Evolutionary conservation across 2,329 filamentous ascomycete species (phyloP).

Genomic region (Verticillium zaregamsianum): DNA sequence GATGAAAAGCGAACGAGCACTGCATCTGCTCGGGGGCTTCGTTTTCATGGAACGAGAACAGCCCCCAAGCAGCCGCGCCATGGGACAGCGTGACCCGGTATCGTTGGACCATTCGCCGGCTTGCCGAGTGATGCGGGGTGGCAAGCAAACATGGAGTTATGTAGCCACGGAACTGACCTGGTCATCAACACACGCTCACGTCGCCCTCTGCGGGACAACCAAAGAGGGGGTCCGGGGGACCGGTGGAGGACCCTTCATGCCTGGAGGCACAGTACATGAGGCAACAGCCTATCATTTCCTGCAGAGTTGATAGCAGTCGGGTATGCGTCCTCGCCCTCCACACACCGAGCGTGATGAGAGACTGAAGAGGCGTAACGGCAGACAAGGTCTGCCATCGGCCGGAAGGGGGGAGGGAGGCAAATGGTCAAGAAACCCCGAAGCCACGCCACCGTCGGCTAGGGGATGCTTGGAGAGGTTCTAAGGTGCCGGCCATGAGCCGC

Average conservation of each 20-base stretch:
- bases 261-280: neutral
- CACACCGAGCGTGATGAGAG: neutral
- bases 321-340: neutral
- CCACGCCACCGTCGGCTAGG: neutral
- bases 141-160: slow-evolving; percentile 2
- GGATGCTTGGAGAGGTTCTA: no score
- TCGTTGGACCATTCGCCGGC: slow-evolving; percentile 1
- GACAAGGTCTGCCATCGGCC: neutral
- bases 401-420: neutral
- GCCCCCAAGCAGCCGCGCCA: neutral
- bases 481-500: no score
- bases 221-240: neutral
- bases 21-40: neutral
- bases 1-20: neutral
- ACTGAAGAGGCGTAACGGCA: neutral
- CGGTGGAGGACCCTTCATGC: neutral
- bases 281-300: neutral
- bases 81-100: neutral
- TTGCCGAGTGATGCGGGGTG: slow-evolving; percentile 2
- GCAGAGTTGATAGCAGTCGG: neutral
- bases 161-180: neutral
- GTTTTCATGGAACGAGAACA: neutral
- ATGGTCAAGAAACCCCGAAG: neutral
- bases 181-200: neutral
- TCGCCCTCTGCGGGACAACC: neutral